Base-by-base conservation (phyloP, 805 yeast species). In the Saccharomycopsis capsularis region DNA sequence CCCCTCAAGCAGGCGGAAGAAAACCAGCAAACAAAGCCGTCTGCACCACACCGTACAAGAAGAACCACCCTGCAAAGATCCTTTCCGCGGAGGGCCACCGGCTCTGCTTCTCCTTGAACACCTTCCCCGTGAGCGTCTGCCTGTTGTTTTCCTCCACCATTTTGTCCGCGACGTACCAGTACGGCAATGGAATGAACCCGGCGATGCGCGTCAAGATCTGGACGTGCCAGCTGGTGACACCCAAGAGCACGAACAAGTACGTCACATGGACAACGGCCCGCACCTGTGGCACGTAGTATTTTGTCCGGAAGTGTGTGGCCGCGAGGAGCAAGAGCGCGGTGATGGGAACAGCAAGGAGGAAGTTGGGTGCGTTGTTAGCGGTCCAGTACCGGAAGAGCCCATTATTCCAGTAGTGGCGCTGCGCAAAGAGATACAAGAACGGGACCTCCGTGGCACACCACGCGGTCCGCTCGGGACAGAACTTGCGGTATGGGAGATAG, bases 341-440 rank as follows among this genome's bases (percentile, higher is more conserved):
- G 16, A 81, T 78, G 2, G 98, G 98, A 1, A 76, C 48, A 0
- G 85, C 91, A 57, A 93, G 69, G 7, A 81, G 25, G 61, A 93
- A 91, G 63, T 90, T 85, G 9, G 96, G 96, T 5, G 86, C 63
- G 58, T 93, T 91, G 59, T 79, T 79, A 0, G 71, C 51, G 0
- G 93, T 83, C 91, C 96, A 93, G 65, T 93, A 93, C 37, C 65
- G 69, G 48, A 93, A 63, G 46, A 90, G 78, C 0, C 99, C 98
- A 40, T 71, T 74, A 56, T 80, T 76, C 99, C 99, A 93, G 63
- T 91, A 89, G 55, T 79, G 71, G 1, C 66, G 51, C 64, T 93
- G 99, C 4, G 95, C 85, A 62, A 73, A 86, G 2, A 76, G 63
- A 57, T 81, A 81, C 13, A 91, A 68, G 21, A 82, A 74, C 4